A percentile compares a stretch with the other conserved stretches of the same genome.
Evolutionary conservation across 2,329 filamentous ascomycete species (phyloP).

Genomic region (Microdochium trichocladiopsis): DNA sequence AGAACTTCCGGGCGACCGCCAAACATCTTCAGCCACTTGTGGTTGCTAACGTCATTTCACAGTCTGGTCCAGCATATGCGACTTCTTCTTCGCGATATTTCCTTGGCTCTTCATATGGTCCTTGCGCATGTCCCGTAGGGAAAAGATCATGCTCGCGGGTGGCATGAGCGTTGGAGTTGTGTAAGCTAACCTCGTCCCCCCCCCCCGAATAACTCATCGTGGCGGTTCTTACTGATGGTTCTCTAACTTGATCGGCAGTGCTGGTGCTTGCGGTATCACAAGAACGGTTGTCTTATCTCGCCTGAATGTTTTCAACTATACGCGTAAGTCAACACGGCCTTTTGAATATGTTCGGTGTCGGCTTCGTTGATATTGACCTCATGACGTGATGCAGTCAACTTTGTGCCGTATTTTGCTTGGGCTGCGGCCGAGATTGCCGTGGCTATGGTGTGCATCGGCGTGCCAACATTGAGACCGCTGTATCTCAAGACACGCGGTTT

Average conservation of each 20-base stretch:
- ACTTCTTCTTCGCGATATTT: constrained; percentile 16
- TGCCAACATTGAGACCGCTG: constrained; percentile 16
- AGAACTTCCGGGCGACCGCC: no score
- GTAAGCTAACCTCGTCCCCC: constrained; percentile 6
- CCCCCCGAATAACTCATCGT: background rate
- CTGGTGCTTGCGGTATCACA: constrained; percentile 25
- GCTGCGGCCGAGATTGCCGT: constrained; percentile 19
- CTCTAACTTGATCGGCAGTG: constrained; percentile 10
- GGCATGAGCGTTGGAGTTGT: constrained; percentile 20
- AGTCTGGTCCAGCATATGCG: constrained; percentile 28
- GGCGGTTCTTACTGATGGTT: background rate
- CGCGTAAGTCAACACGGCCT: constrained; percentile 7
- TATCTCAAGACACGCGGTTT: constrained; percentile 15
- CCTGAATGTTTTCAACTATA: constrained; percentile 18
- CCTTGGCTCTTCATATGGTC: constrained; percentile 18
- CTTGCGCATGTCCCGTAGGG: constrained; percentile 15
- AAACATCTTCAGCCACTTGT: no score
- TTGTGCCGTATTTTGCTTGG: constrained; percentile 20
- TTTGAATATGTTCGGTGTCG: background rate
- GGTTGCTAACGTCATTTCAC: constrained; percentile 6
- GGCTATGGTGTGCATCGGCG: constrained; percentile 17
- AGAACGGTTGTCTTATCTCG: constrained; percentile 15
- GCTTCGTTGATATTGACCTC: background rate
- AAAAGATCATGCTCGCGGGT: constrained; percentile 17
- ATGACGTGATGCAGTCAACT: constrained; percentile 11